Conservation (phyloP, 495 filamentous ascomycete genomes). For the Penicillium canariense region DNA sequence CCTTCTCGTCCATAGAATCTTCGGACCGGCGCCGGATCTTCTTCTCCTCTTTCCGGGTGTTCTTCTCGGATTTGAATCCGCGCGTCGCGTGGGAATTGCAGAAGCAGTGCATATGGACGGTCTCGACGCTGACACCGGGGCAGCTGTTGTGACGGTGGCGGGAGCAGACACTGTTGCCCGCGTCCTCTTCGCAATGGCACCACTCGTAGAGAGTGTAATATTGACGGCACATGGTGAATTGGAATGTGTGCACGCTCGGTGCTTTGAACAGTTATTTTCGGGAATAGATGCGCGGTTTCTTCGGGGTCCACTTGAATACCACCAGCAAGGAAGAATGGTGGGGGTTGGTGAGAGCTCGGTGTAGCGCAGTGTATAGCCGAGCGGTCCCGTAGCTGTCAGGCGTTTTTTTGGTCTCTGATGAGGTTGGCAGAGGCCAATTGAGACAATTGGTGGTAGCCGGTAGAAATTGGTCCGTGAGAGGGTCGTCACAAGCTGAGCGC, state of each 20-base stretch:
- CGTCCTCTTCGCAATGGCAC: slow-evolving; percentile 46
- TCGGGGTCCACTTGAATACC: background rate
- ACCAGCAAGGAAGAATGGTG: background rate
- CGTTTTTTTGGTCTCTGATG: background rate
- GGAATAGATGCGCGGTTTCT: background rate
- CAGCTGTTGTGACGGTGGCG: slow-evolving; percentile 32
- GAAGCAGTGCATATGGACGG: slow-evolving; percentile 47
- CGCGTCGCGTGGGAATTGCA: slow-evolving; percentile 42
- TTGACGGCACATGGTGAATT: slow-evolving; percentile 41
- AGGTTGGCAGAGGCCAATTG: background rate
- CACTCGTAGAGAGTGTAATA: slow-evolving; percentile 43
- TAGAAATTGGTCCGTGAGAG: background rate
- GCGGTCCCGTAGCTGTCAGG: background rate
- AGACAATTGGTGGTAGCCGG: background rate
- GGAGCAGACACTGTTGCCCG: slow-evolving; percentile 33
- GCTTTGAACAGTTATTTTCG: background rate
- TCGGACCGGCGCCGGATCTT: slow-evolving; percentile 24
- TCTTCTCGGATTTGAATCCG: slow-evolving; percentile 37
- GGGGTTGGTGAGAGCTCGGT: background rate
- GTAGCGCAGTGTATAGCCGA: background rate
- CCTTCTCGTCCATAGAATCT: slow-evolving; percentile 33
- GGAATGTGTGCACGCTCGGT: background rate
- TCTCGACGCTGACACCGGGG: slow-evolving; percentile 36
- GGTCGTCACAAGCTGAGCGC: background rate
- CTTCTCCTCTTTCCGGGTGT: slow-evolving; percentile 30